Conservation (phyloP, 106 monocot genomes). For the Posidonia australis region DNA sequence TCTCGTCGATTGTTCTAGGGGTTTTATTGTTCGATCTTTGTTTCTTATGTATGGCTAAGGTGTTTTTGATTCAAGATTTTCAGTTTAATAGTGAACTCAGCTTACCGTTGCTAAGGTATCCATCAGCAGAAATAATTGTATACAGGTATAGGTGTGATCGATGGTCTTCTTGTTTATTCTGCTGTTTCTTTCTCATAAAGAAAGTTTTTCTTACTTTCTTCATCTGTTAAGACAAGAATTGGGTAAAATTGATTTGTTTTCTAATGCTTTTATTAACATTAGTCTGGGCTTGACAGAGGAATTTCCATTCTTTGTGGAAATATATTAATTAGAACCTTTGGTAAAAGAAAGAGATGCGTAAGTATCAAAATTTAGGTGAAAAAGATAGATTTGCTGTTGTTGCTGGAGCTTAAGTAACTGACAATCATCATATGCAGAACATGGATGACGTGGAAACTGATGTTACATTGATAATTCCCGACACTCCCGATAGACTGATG, state of each 20-base stretch:
- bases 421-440: constrained; percentile 5
- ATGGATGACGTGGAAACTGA: constrained; percentile 32
- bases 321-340: background rate
- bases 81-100: too few species aligned
- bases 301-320: background rate
- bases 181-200: background rate
- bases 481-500: constrained; percentile 41
- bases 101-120: too few species aligned
- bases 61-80: background rate
- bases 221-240: too few species aligned
- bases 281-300: too few species aligned
- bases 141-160: too few species aligned
- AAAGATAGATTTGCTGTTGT: background rate
- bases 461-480: constrained; percentile 32
- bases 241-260: too few species aligned
- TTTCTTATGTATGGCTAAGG: background rate
- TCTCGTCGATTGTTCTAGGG: background rate
- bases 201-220: background rate
- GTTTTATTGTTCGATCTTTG: background rate
- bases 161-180: too few species aligned
- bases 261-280: background rate
- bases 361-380: background rate
- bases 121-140: too few species aligned
- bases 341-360: background rate
- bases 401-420: background rate